These are phyloP conservation scores for Aleurites moluccanus DNA, from an alignment of 441 rosid species.

Conservation along the genomic window DNA sequence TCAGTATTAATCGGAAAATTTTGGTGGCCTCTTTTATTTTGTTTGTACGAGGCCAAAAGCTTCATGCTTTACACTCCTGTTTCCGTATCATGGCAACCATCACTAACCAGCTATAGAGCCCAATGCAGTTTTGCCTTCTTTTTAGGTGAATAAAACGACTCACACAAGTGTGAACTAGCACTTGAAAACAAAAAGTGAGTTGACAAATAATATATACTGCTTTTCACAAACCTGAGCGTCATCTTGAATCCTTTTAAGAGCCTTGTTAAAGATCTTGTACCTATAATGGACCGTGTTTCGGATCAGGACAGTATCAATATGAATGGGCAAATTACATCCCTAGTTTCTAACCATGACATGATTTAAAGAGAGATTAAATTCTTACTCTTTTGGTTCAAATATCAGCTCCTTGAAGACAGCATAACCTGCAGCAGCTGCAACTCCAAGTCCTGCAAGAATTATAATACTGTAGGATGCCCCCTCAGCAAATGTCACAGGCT, in stretches of 20 bases:
- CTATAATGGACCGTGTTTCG: constrained; percentile 35
- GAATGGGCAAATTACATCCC: constrained; percentile 7
- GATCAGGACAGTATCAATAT: constrained; percentile 12
- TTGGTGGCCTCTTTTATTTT: background rate
- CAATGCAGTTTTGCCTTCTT: background rate
- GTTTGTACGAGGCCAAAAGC: background rate
- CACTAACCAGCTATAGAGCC: background rate
- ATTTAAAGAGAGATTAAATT: constrained; percentile 23
- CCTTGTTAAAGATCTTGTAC: constrained; percentile 80
- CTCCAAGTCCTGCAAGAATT: constrained; percentile 88
- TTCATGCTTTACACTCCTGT: background rate
- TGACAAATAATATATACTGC: background rate
- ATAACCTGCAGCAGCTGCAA: constrained; percentile 92
- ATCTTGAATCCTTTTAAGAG: constrained; percentile 87
- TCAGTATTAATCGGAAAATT: background rate
- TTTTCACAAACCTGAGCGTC: constrained; percentile 75
- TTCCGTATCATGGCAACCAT: background rate
- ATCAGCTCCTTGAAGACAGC: constrained; percentile 88
- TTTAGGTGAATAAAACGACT: background rate
- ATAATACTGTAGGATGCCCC: constrained; percentile 90
- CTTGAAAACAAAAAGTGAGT: background rate
- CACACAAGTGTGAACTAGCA: background rate
- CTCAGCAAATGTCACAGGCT: constrained; percentile 88
- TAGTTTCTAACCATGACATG: constrained; percentile 14
- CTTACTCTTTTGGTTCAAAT: constrained; percentile 97